Base-by-base conservation (phyloP, 1,284 basidiomycete species). In the Lentinula novae-zelandiae region DNA sequence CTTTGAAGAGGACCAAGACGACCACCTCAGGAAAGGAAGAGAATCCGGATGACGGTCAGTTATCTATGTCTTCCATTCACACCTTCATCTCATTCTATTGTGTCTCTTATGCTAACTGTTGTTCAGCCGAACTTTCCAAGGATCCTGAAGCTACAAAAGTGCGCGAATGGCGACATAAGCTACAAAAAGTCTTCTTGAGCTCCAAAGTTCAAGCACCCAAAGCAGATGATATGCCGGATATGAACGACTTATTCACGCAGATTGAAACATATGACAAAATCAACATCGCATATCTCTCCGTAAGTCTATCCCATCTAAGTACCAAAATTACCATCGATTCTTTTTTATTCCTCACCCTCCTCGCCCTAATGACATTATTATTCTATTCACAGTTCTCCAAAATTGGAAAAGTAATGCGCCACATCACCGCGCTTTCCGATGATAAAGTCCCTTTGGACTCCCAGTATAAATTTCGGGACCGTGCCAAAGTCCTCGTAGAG, bases 381-480 rank as follows among this genome's bases (percentile, higher is more conserved):
- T 15, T n/a, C 48, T 48, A 42, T 58, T 9, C 42, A 3, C 48
- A 94, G 86, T 90, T 88, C 78, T 96, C 96, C 64, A 98, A 98
- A 81, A 97, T 98, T 70, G 94, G 92, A 76, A 98, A 98, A 77
- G 96, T 99, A 57, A 96, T 98, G 92, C 92, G 95, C 71, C 93
- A 95, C 75, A 96, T 98, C 68, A 83, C 91, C 50, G 82, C 86
- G 34, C 80, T 96, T 20, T 65, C 77, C 17, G 77, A 77, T 46
- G 82, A 82, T 20, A 84, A 80, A 69, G 87, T 97, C 27, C 94
- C 96, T 12, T 81, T 87, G 60, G 90, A 98, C 69, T 87, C 85
- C 40, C 88, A 96, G 71, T 93, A 89, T 81, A 83, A 91, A 67
- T 96, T 98, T 82, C 87, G 87, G 59, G 83, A 88, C 31, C 89